These are phyloP conservation scores for Microbotryum silenes-acaulis DNA, from an alignment of 1,284 basidiomycete species.

Conservation along the genomic window DNA sequence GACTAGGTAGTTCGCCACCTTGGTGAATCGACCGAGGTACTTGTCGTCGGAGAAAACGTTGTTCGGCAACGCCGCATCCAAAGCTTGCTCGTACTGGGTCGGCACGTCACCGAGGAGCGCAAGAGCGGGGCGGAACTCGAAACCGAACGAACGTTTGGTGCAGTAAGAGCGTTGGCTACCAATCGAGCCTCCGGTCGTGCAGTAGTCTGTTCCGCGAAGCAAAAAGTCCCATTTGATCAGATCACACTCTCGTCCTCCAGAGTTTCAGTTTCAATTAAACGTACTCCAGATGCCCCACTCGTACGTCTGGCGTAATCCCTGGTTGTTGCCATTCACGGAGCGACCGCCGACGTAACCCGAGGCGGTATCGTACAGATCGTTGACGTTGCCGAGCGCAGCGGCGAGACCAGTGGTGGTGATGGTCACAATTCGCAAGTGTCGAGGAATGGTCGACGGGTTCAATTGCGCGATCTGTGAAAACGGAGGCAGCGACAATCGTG, in stretches of 20 bases:
- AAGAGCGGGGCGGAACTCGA: slow-evolving; percentile 25
- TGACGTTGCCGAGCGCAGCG: slow-evolving; percentile 8
- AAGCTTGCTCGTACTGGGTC: slow-evolving; percentile 6
- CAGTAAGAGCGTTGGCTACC: slow-evolving; percentile 23
- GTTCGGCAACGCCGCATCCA: slow-evolving; percentile 19
- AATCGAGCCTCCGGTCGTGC: slow-evolving; percentile 17
- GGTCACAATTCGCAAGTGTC: slow-evolving; percentile 29
- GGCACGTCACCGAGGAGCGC: slow-evolving; percentile 29
- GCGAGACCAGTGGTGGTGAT: slow-evolving; percentile 27
- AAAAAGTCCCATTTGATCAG: background rate
- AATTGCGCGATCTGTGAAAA: slow-evolving; percentile 16
- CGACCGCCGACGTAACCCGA: background rate
- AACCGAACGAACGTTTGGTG: slow-evolving; percentile 18
- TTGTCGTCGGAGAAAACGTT: slow-evolving; percentile 22
- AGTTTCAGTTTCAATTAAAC: background rate
- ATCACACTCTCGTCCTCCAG: background rate
- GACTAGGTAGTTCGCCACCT: slow-evolving; percentile 13
- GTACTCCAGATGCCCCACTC: slow-evolving; percentile 30
- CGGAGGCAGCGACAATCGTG: too few species aligned
- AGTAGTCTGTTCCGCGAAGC: slow-evolving; percentile 12
- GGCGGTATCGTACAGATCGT: slow-evolving; percentile 5
- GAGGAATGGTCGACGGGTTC: slow-evolving; percentile 18
- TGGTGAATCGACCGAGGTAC: slow-evolving; percentile 19
- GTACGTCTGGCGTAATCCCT: slow-evolving; percentile 19
- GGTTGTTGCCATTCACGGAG: background rate